phyloP scores from a whole-genome alignment of 2,329 filamentous ascomycete species.

The Penicillium brasilianum region DNA sequence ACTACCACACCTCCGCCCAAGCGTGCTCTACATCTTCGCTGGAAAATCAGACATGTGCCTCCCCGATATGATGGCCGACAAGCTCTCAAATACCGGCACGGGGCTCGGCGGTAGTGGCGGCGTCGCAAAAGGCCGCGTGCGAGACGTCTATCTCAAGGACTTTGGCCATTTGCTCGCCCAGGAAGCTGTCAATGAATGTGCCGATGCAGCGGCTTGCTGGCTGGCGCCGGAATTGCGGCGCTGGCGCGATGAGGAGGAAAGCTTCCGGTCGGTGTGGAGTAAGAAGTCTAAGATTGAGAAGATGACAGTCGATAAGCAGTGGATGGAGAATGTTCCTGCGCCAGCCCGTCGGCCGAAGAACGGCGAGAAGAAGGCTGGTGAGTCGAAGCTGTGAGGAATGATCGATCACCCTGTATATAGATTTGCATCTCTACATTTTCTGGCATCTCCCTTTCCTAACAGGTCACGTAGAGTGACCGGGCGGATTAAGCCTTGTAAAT shows the following conservation, averaged over 20 bases:
- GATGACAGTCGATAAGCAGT: constrained; percentile 61
- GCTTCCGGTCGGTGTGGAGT: constrained; percentile 62
- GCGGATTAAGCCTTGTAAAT: not conserved
- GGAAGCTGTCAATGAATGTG: constrained; percentile 73
- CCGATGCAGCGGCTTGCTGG: constrained; percentile 63
- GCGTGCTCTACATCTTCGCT: constrained; percentile 53
- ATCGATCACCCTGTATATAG: constrained; percentile 6
- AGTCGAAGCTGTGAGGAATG: constrained; percentile 35
- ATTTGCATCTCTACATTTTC: not conserved
- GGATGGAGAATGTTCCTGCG: constrained; percentile 49
- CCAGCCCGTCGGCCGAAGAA: constrained; percentile 38
- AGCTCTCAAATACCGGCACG: constrained; percentile 47
- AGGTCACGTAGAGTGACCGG: not conserved
- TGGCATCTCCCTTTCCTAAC: not conserved
- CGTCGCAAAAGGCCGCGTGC: constrained; percentile 72
- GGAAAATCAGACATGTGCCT: constrained; percentile 49
- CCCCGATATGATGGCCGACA: constrained; percentile 47
- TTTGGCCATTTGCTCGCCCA: constrained; percentile 83
- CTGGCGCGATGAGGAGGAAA: constrained; percentile 63
- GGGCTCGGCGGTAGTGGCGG: constrained; percentile 50
- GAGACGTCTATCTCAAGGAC: constrained; percentile 65
- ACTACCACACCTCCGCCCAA: constrained; percentile 52
- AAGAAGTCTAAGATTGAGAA: constrained; percentile 59
- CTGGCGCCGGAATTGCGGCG: constrained; percentile 60
- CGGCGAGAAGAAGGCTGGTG: constrained; percentile 16